Evolutionary conservation across 2,329 filamentous ascomycete species (phyloP).

Genomic region (Neonectria ditissima): DNA sequence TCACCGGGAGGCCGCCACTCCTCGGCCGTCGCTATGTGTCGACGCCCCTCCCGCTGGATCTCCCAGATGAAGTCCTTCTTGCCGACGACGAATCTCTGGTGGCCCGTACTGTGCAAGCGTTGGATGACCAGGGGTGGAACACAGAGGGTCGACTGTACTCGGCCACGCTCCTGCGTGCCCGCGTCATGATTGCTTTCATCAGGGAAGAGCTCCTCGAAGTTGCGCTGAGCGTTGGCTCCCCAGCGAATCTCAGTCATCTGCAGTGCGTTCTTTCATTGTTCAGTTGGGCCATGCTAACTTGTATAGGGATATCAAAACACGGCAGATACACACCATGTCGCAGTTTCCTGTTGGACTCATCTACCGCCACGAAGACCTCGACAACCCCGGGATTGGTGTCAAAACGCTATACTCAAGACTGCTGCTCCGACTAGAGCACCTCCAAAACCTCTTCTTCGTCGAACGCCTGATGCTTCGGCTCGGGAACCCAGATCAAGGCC

Average conservation of each 20-base stretch:
- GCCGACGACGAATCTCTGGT: constrained; percentile 51
- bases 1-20: constrained; percentile 66
- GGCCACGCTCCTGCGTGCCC: constrained; percentile 59
- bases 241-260: constrained; percentile 32
- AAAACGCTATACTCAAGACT: constrained; percentile 57
- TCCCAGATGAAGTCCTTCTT: constrained; percentile 62
- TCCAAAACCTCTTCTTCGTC: constrained; percentile 70
- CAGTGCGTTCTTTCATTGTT: constrained; percentile 28
- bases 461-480: constrained; percentile 66
- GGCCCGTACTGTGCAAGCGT: constrained; percentile 31
- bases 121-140: constrained; percentile 67
- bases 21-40: constrained; percentile 65
- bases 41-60: constrained; percentile 65
- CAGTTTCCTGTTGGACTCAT: constrained; percentile 55
- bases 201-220: constrained; percentile 71
- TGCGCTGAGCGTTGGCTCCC: constrained; percentile 55
- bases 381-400: constrained; percentile 45
- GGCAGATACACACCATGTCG: constrained; percentile 48
- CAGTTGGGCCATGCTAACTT: not conserved
- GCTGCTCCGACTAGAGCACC: constrained; percentile 61
- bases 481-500: constrained; percentile 51
- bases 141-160: constrained; percentile 56
- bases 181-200: constrained; percentile 60
- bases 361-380: constrained; percentile 53
- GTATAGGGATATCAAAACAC: constrained; percentile 51